Evolutionary conservation across 371 early-diverging fungal species (phyloP).

Genomic region (Mortierella sp.): DNA sequence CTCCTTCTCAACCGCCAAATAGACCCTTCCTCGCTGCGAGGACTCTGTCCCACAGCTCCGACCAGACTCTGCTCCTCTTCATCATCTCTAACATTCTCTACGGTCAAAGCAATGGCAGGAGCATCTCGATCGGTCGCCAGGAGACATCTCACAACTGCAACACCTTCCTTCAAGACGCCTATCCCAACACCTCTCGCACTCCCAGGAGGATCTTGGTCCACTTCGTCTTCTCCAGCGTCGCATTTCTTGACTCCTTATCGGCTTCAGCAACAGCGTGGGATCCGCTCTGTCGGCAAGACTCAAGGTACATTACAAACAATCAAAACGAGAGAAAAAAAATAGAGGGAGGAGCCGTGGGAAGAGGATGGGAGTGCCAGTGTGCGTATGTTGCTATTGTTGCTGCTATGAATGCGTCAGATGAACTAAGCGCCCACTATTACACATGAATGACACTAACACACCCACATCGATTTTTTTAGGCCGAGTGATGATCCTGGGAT

Average conservation of each 20-base stretch:
- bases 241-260: neutral
- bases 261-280: constrained; percentile 34
- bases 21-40: constrained; percentile 22
- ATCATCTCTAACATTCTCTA: neutral
- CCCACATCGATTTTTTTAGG: constrained; percentile 9
- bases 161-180: neutral
- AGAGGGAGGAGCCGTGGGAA: neutral
- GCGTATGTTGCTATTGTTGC: neutral
- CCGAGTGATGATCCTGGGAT: constrained; percentile 68
- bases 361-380: neutral
- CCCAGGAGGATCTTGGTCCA: constrained; percentile 8
- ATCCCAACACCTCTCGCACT: constrained; percentile 10
- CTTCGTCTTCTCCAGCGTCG: neutral
- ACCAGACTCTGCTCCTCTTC: constrained; percentile 9
- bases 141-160: neutral
- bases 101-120: neutral
- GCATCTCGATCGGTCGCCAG: neutral
- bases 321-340: neutral
- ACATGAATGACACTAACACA: neutral
- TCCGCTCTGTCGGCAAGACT: constrained; percentile 49
- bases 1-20: neutral
- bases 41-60: neutral
- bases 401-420: neutral
- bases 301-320: constrained; percentile 29
- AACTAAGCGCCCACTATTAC: neutral